Base-by-base conservation (phyloP, 352 stramenopile species). In the Halophytophthora batemanensis region DNA sequence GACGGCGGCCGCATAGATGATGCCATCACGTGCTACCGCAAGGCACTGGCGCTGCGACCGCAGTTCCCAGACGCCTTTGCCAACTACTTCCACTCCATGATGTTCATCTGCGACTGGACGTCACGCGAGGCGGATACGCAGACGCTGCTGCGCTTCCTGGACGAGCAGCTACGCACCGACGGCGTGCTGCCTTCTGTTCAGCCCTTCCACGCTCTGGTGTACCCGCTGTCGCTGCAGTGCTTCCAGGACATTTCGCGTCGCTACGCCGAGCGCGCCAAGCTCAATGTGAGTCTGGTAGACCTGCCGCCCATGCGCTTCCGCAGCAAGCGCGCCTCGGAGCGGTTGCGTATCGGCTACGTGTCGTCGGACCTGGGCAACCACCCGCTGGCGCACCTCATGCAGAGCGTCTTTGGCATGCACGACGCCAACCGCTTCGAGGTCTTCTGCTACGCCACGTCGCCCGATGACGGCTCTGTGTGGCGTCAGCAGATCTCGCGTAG, bases 31-130 rank as follows among this genome's bases (percentile, higher is more conserved):
- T 97, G 86, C 71, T 98, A 97, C 64, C 78, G 86, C 43, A 96
- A 97, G 64, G 92, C 93, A 17, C 66, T 98, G 42, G 69, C 71
- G 34, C 60, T 98, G 40, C 86, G 89, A 6, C 89, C 88, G 3
- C 84, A 96, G 49, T 98, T 97, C 45, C 82, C 85, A 0, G 91
- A 98, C 39, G 90, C 92, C 25, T 96, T 97, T 47, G 82, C 83
- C 23, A 98, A 97, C 64, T 94, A 97, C 42, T 91, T 96, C 37
- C 89, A 98, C 66, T 82, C 88, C 29, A 87, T 97, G 64, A 63
- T 93, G 36, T 89, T 96, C 56, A 83, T 97, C 45, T 98, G 93
- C 58, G 92, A 98, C 69, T 98, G 93, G 93, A 69, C 66, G 14
- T 78, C 69, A 29, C 76, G 91, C 11, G 76, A 86, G 19, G 66